phyloP scores from a whole-genome alignment of 306 rosid species.

The Begonia fuchsioides region DNA sequence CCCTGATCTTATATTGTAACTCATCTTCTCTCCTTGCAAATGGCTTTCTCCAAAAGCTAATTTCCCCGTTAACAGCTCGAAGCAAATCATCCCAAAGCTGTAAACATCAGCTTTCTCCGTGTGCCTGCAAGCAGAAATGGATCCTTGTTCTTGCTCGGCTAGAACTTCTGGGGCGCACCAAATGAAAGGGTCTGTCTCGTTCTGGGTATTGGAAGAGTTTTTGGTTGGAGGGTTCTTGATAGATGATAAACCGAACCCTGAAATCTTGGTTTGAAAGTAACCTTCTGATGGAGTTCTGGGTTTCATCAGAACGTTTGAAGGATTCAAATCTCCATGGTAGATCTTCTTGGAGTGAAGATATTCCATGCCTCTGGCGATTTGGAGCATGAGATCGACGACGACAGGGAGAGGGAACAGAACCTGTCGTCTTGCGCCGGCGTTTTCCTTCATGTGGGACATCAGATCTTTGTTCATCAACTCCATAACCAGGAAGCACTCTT shows the following conservation, averaged over 20 bases:
- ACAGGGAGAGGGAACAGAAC: conserved; percentile 55
- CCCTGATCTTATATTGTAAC: conserved; percentile 53
- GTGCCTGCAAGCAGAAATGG: conserved; percentile 16
- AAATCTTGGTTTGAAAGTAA: conserved; percentile 54
- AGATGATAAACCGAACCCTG: conserved; percentile 52
- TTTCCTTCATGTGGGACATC: conserved; percentile 55
- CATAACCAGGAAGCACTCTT: conserved; percentile 54
- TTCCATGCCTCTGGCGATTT: conserved; percentile 81
- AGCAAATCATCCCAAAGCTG: conserved; percentile 84
- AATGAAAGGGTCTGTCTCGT: conserved; percentile 28
- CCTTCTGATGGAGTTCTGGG: conserved; percentile 56
- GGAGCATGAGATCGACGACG: conserved; percentile 85
- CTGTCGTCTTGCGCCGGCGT: conserved; percentile 56
- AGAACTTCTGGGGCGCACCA: conserved; percentile 89
- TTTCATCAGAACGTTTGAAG: conserved; percentile 40
- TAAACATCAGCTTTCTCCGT: conserved; percentile 80
- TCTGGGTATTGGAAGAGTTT: conserved; percentile 18
- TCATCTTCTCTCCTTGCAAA: conserved; percentile 61
- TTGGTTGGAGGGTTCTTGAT: conserved; percentile 5
- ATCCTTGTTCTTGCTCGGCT: conserved; percentile 37
- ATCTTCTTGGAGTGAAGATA: conserved; percentile 59
- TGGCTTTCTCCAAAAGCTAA: conserved; percentile 70
- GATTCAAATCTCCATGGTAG: conserved; percentile 73
- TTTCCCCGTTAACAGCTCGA: conserved; percentile 78
- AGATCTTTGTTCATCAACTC: conserved; percentile 74